Conservation (phyloP, 2,329 filamentous ascomycete species). For the Cryphonectria carpinicola region DNA sequence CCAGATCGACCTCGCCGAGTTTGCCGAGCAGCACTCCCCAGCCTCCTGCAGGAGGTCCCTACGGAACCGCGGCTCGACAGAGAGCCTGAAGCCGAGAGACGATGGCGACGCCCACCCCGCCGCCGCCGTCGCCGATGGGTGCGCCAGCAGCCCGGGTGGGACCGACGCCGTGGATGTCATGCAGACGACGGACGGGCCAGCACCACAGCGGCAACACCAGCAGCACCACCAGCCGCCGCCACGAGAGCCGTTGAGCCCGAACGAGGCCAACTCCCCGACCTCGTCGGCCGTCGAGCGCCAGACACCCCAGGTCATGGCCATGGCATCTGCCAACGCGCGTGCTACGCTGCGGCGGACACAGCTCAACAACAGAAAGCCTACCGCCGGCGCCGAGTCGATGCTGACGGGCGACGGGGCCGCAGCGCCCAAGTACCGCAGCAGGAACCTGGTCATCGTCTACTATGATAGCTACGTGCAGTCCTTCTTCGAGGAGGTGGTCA, state of each 20-base stretch:
- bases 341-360: constrained; percentile 54
- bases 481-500: constrained; percentile 80
- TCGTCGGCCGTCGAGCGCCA: constrained; percentile 44
- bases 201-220: not conserved
- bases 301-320: constrained; percentile 49
- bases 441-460: constrained; percentile 83
- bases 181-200: constrained; percentile 12
- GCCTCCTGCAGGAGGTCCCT: constrained; percentile 33
- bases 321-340: constrained; percentile 50
- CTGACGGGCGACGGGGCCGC: constrained; percentile 52
- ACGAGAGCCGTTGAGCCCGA: constrained; percentile 27
- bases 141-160: not conserved
- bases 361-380: constrained; percentile 40
- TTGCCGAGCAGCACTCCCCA: constrained; percentile 35
- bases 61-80: constrained; percentile 35
- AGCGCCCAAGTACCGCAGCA: constrained; percentile 64
- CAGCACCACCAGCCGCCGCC: constrained; percentile 5
- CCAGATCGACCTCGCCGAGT: constrained; percentile 59
- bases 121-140: not conserved
- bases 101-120: constrained; percentile 30
- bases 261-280: constrained; percentile 39
- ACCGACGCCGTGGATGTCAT: not conserved
- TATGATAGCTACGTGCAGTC: constrained; percentile 88
- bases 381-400: constrained; percentile 48
- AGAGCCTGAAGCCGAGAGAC: constrained; percentile 34